Conservation (phyloP, 2,329 filamentous ascomycete species). For the Aspergillus fijiensis region DNA sequence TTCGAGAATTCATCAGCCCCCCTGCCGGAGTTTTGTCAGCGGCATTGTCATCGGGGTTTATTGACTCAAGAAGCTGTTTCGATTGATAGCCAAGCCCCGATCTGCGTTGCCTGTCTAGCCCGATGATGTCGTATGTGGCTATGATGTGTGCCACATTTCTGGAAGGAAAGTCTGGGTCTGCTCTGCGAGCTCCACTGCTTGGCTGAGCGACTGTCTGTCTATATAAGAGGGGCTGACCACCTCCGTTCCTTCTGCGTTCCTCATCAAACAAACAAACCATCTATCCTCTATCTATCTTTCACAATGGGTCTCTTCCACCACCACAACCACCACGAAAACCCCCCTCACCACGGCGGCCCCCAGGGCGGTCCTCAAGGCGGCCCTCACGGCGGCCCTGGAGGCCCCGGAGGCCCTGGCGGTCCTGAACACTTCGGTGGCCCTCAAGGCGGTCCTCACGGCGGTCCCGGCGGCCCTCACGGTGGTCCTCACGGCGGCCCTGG, state of each 20-base stretch:
- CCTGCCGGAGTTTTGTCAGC: not conserved
- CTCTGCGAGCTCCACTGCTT: not conserved
- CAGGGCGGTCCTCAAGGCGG: not conserved
- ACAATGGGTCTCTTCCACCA: conserved; percentile 7
- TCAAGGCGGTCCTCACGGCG: not conserved
- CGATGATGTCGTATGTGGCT: not conserved
- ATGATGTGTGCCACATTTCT: not conserved
- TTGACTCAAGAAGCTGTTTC: not conserved
- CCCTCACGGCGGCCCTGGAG: not conserved
- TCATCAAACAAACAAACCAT: not conserved
- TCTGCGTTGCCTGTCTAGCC: not conserved
- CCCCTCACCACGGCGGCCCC: conserved; percentile 1
- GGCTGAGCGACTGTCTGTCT: not conserved
- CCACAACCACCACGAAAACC: conserved; percentile 4
- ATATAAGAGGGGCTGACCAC: conserved; percentile 3
- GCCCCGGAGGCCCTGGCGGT: not conserved
- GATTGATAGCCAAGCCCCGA: not conserved
- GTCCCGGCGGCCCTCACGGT: not conserved
- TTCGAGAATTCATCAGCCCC: not conserved
- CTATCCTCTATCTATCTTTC: not conserved
- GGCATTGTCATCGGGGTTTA: not conserved
- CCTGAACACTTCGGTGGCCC: not conserved
- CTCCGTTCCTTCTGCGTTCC: not conserved
- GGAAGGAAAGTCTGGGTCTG: not conserved
- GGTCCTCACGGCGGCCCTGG: not conserved